Conservation (phyloP, 495 filamentous ascomycete genomes). For the Hyphodiscus hymeniophilus region DNA sequence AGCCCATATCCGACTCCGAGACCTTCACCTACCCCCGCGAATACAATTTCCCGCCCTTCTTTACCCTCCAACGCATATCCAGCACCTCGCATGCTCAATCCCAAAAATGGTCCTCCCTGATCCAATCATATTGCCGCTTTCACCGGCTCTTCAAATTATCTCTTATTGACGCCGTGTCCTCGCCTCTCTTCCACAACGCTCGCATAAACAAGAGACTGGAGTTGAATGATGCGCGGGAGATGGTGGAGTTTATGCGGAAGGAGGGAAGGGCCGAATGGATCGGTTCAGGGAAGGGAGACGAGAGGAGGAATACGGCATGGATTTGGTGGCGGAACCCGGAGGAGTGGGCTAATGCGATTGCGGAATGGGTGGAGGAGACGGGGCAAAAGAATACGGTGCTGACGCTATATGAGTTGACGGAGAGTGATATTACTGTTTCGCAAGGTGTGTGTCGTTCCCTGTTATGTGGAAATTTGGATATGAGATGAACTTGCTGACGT, state of each 20-base stretch:
- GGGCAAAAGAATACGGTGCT: constrained; percentile 67
- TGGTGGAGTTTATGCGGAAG: constrained; percentile 66
- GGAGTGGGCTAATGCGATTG: constrained; percentile 63
- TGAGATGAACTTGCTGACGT: neutral
- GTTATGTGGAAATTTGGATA: constrained; percentile 2
- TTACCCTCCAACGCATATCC: constrained; percentile 70
- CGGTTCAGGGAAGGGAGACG: constrained; percentile 16
- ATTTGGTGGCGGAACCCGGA: constrained; percentile 64
- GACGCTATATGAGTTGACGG: constrained; percentile 66
- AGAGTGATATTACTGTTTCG: constrained; percentile 54
- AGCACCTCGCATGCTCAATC: constrained; percentile 70
- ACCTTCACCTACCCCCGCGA: constrained; percentile 30
- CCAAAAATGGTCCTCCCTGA: constrained; percentile 73
- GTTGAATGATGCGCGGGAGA: constrained; percentile 51
- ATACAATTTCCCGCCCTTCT: constrained; percentile 67
- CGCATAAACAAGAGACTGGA: constrained; percentile 46
- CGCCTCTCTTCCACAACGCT: constrained; percentile 45
- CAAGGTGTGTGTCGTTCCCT: constrained; percentile 40
- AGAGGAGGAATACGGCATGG: constrained; percentile 25
- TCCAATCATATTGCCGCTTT: constrained; percentile 75
- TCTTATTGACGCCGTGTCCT: constrained; percentile 48
- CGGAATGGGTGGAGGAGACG: constrained; percentile 60
- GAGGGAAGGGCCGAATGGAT: constrained; percentile 67
- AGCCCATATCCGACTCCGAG: neutral
- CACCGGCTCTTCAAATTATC: constrained; percentile 65